These are phyloP conservation scores for Calonectria multiphialidica DNA, from an alignment of 2,329 filamentous ascomycete genomes.

Conservation along the genomic window DNA sequence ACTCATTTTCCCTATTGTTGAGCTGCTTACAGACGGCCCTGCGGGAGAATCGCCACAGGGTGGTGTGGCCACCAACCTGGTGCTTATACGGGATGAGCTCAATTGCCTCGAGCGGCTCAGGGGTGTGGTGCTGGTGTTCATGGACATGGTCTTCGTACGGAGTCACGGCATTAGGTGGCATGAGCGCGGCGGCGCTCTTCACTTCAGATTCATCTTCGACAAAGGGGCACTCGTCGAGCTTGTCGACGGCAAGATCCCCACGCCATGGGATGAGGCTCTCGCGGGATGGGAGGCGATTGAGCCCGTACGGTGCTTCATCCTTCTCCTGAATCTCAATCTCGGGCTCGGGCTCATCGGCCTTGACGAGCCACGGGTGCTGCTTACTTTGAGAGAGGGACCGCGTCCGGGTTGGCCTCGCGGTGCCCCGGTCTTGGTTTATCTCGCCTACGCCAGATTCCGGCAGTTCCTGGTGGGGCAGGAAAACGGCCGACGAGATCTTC, in stretches of 20 bases:
- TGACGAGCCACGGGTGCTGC: conserved; percentile 67
- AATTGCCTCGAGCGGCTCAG: conserved; percentile 85
- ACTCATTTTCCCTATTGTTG: conserved; percentile 98
- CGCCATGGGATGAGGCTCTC: conserved; percentile 45
- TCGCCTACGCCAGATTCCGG: conserved; percentile 49
- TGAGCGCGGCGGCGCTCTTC: conserved; percentile 45
- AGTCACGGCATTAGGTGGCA: conserved; percentile 52
- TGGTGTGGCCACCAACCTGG: conserved; percentile 97
- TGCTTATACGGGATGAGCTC: conserved; percentile 97
- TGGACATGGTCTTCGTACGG: conserved; percentile 63
- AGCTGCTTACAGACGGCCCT: conserved; percentile 97
- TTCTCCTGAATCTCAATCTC: conserved; percentile 43
- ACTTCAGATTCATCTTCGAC: conserved; percentile 58
- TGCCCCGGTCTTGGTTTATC: conserved; percentile 48
- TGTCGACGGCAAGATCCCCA: conserved; percentile 48
- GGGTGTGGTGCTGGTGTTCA: conserved; percentile 63
- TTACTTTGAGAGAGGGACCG: conserved; percentile 56
- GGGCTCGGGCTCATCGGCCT: conserved; percentile 64
- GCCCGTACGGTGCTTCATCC: conserved; percentile 35
- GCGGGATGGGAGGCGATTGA: conserved; percentile 43
- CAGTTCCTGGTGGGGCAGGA: conserved; percentile 79
- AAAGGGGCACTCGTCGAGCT: conserved; percentile 53
- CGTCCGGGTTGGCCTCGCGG: conserved; percentile 60
- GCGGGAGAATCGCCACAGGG: conserved; percentile 94
- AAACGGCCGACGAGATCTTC: conserved; percentile 88